A percentile compares a stretch with the other conserved stretches of the same genome.
These are phyloP conservation scores for Globisporangium perplexum DNA, from an alignment of 352 stramenopile species.

Conservation along the genomic window DNA sequence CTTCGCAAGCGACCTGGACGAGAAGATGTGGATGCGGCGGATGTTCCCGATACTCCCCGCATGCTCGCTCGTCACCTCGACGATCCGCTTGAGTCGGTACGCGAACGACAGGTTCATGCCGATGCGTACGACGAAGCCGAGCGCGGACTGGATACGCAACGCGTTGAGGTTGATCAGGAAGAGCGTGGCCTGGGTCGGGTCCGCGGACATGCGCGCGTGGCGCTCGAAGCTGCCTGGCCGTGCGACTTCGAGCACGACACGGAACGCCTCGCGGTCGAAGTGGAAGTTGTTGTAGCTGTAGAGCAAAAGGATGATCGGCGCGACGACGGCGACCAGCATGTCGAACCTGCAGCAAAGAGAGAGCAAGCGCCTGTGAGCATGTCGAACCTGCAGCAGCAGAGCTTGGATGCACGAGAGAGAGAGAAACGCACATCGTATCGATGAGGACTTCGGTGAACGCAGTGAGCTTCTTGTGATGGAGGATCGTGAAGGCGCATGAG, in stretches of 20 bases:
- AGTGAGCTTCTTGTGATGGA: not conserved
- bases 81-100: slow-evolving; percentile 26
- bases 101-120: slow-evolving; percentile 28
- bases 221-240: slow-evolving; percentile 20
- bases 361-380: not conserved
- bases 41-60: not conserved
- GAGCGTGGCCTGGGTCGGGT: slow-evolving; percentile 21
- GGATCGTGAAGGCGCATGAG: slow-evolving; percentile 10
- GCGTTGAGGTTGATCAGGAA: slow-evolving; percentile 26
- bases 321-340: slow-evolving; percentile 18
- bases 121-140: slow-evolving; percentile 23
- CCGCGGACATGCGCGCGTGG: slow-evolving; percentile 17
- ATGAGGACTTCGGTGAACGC: slow-evolving; percentile 26
- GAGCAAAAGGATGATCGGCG: slow-evolving; percentile 19
- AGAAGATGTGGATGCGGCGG: not conserved
- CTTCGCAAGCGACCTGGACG: not conserved
- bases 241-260: slow-evolving; percentile 15
- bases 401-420: not conserved
- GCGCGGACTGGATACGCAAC: slow-evolving; percentile 19
- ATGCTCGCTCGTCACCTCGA: slow-evolving; percentile 12
- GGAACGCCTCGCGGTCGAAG: slow-evolving; percentile 20
- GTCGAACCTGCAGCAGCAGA: too few species aligned
- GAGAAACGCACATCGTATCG: slow-evolving; percentile 10
- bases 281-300: slow-evolving; percentile 22
- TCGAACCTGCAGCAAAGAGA: slow-evolving; percentile 17